Conservation (phyloP, 495 filamentous ascomycete genomes). For the Daldinia bambusicola region DNA sequence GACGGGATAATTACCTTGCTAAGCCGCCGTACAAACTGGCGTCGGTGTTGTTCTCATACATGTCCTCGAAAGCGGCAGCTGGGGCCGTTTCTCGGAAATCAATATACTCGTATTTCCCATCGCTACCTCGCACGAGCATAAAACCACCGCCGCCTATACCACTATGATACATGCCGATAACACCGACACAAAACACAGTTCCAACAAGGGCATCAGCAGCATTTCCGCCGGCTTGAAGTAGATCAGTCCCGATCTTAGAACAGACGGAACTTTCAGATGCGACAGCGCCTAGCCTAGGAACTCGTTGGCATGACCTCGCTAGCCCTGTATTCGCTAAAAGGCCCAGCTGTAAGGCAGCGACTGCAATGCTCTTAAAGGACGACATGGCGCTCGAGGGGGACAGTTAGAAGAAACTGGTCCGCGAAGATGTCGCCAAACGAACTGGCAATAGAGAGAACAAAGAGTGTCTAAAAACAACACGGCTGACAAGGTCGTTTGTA, state of each 20-base stretch:
- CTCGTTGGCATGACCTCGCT: slow-evolving; percentile 19
- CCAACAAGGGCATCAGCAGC: slow-evolving; percentile 75
- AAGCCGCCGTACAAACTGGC: slow-evolving; percentile 65
- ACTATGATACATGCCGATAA: slow-evolving; percentile 80
- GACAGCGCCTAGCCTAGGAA: slow-evolving; percentile 67
- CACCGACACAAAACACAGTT: slow-evolving; percentile 69
- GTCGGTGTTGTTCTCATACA: slow-evolving; percentile 70
- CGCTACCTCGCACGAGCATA: slow-evolving; percentile 69
- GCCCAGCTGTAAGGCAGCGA: slow-evolving; percentile 36
- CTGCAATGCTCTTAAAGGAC: slow-evolving; percentile 39
- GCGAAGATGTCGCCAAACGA: not conserved
- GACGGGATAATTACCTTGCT: slow-evolving; percentile 58
- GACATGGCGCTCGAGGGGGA: slow-evolving; percentile 34
- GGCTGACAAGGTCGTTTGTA: not conserved
- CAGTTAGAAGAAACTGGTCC: not conserved
- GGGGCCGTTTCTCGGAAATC: slow-evolving; percentile 87
- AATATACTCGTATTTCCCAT: slow-evolving; percentile 73
- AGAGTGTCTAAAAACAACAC: not conserved
- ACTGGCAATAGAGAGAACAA: not conserved
- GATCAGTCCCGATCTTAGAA: slow-evolving; percentile 72
- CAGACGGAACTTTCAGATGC: slow-evolving; percentile 77
- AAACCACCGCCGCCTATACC: slow-evolving; percentile 87
- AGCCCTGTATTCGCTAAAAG: slow-evolving; percentile 26
- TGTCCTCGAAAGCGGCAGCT: slow-evolving; percentile 76
- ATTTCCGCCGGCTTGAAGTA: slow-evolving; percentile 72